Conservation (phyloP, 257 asterid species). For the Avicennia marina region DNA sequence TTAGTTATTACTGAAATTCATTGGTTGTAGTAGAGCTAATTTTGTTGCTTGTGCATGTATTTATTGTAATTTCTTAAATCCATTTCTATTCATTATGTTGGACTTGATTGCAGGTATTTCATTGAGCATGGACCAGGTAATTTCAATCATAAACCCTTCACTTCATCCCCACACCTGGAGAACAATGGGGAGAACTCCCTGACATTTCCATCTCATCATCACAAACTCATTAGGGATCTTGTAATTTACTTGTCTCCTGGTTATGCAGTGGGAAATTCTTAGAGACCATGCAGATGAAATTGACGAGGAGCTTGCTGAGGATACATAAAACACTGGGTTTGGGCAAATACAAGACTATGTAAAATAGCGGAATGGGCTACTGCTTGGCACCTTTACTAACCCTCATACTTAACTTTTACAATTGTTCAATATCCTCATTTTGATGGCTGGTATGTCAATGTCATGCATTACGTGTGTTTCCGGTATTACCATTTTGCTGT, state of each 20-base stretch:
- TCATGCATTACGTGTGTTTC: no score
- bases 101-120: constrained; percentile 57
- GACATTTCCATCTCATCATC: no score
- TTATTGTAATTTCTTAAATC: not conserved
- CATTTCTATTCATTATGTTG: not conserved
- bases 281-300: constrained; percentile 75
- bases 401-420: no score
- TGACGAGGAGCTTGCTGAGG: constrained; percentile 51
- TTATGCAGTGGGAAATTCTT: constrained; percentile 70
- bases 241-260: constrained; percentile 7
- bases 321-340: constrained; percentile 11
- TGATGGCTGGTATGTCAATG: no score
- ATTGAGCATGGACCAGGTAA: constrained; percentile 73
- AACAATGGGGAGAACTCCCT: no score
- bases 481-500: no score
- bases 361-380: no score
- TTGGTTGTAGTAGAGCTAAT: not conserved
- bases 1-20: not conserved
- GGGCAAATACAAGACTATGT: no score
- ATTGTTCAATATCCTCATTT: no score
- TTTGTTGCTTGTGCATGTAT: not conserved
- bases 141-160: not conserved
- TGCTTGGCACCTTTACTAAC: no score
- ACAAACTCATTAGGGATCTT: not conserved
- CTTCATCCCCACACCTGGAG: no score